phyloP scores from a whole-genome alignment of 176 grass and related monocot genomes.

The Pharus latifolius region DNA sequence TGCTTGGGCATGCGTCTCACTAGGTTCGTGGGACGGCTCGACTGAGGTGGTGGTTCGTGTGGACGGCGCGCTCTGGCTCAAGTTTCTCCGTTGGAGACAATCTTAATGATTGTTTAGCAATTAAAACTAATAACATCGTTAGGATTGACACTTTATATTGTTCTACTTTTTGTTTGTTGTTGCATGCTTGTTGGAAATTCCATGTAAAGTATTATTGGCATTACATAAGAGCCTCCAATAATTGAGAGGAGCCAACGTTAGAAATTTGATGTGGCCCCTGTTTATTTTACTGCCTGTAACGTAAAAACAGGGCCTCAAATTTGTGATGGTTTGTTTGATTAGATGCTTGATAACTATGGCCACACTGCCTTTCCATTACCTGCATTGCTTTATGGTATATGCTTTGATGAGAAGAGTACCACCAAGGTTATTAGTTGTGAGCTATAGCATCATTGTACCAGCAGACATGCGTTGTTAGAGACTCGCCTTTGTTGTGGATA shows the following conservation, averaged over 20 bases:
- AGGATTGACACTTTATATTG: background rate
- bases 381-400: background rate
- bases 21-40: no score
- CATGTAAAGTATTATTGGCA: background rate
- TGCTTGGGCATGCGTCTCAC: no score
- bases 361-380: background rate
- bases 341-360: background rate
- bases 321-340: no score
- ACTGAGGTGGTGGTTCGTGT: no score
- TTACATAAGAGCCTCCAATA: background rate
- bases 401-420: background rate
- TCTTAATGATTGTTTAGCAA: background rate
- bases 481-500: background rate
- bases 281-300: slow-evolving; percentile 3
- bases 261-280: background rate
- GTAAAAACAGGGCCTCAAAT: background rate
- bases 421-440: background rate
- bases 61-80: no score
- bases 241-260: background rate
- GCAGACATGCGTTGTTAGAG: background rate
- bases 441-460: background rate
- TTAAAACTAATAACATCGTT: background rate
- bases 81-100: no score
- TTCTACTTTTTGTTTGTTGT: background rate
- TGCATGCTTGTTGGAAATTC: background rate